Conservation (phyloP, 768 basidiomycete species). For the Serendipita sp. region DNA sequence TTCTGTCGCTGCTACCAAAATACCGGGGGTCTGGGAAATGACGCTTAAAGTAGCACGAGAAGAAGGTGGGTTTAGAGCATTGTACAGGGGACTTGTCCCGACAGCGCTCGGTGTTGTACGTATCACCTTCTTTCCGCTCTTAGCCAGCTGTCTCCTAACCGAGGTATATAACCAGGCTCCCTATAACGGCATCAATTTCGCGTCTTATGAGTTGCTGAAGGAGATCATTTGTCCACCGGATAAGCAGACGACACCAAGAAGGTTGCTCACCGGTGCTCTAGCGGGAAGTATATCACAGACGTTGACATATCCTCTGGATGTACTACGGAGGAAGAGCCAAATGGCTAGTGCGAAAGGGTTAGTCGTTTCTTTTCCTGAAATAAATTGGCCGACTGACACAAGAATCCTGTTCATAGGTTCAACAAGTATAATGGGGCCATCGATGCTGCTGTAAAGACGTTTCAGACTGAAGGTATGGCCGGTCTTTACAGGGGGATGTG, state of each 20-base stretch:
- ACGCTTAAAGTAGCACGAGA: slow-evolving; percentile 76
- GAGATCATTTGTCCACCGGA: slow-evolving; percentile 69
- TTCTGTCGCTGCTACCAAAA: slow-evolving; percentile 16
- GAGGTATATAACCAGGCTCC: not conserved
- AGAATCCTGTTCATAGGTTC: slow-evolving; percentile 26
- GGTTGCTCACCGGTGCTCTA: slow-evolving; percentile 72
- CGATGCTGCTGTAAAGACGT: slow-evolving; percentile 54
- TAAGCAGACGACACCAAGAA: slow-evolving; percentile 47
- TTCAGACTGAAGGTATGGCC: slow-evolving; percentile 54
- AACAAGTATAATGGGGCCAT: slow-evolving; percentile 64
- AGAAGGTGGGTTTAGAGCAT: slow-evolving; percentile 75
- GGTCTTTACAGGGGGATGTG: slow-evolving; percentile 78
- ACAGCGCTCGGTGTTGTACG: slow-evolving; percentile 86
- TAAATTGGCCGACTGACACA: not conserved
- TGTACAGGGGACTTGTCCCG: slow-evolving; percentile 70
- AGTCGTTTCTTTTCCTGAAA: not conserved
- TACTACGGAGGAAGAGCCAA: slow-evolving; percentile 90
- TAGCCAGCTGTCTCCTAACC: not conserved
- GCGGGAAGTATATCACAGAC: slow-evolving; percentile 90
- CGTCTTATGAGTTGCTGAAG: slow-evolving; percentile 75
- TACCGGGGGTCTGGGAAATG: slow-evolving; percentile 63
- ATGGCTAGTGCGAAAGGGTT: slow-evolving; percentile 28
- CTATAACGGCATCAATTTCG: slow-evolving; percentile 61
- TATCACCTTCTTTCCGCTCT: slow-evolving; percentile 32
- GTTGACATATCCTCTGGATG: slow-evolving; percentile 90